phyloP scores from a whole-genome alignment of 495 filamentous ascomycete genomes.

The Penicillium odoratum region DNA sequence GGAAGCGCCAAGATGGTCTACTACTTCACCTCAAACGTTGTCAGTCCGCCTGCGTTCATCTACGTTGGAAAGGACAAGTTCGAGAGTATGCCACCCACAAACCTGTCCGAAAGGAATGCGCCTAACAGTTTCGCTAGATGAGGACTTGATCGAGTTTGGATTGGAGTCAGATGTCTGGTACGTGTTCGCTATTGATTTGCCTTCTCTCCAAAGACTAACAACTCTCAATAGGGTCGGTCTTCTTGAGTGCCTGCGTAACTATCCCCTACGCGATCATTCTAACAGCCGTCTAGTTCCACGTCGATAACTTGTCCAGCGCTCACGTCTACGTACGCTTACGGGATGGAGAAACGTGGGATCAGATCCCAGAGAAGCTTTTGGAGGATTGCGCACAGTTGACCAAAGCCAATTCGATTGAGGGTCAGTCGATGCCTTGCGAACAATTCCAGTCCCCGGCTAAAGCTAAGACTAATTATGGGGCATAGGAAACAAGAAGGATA shows the following conservation, averaged over 20 bases:
- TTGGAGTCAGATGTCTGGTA: conserved; percentile 96
- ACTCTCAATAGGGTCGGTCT: conserved; percentile 38
- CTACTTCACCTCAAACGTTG: conserved; percentile 86
- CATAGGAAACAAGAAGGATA: conserved; percentile 95
- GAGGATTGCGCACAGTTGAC: conserved; percentile 91
- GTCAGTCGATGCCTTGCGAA: conserved; percentile 36
- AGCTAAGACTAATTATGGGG: neutral
- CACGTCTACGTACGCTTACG: conserved; percentile 90
- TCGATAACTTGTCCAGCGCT: conserved; percentile 93
- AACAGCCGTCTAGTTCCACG: conserved; percentile 71
- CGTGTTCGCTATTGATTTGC: conserved; percentile 13
- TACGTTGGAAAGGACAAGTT: conserved; percentile 99
- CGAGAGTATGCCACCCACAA: conserved; percentile 67
- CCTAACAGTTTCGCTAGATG: conserved; percentile 61
- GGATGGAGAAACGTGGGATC: conserved; percentile 83
- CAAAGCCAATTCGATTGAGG: conserved; percentile 98
- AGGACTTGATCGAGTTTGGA: conserved; percentile 91
- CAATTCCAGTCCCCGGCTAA: neutral
- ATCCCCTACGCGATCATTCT: conserved; percentile 16
- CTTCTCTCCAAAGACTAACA: conserved; percentile 6
- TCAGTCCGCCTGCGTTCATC: conserved; percentile 74
- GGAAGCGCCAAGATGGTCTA: conserved; percentile 70
- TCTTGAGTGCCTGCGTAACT: conserved; percentile 3
- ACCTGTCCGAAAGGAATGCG: conserved; percentile 12
- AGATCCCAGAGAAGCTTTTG: conserved; percentile 71